Evolutionary conservation across 2,329 filamentous ascomycete genomes (phyloP).

Genomic region (Onygena corvina): DNA sequence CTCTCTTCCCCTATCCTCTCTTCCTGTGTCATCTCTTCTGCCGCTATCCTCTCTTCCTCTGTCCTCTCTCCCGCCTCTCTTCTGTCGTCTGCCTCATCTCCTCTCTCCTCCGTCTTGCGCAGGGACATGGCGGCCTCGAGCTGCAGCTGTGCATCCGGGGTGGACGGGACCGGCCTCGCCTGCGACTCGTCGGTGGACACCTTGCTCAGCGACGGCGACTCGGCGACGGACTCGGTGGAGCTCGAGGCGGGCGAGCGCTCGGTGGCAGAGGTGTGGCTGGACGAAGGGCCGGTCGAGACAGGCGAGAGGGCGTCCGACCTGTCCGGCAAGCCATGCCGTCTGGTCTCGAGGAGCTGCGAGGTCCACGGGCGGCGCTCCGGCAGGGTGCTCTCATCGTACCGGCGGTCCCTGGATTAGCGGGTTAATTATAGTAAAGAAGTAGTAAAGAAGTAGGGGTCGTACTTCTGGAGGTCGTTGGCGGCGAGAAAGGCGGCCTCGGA

Average conservation of each 20-base stretch:
- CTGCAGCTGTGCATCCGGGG: conserved; percentile 48
- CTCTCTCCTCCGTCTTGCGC: conserved; percentile 14
- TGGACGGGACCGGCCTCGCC: conserved; percentile 25
- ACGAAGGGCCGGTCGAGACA: conserved; percentile 12
- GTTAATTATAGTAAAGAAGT: conserved; percentile 10
- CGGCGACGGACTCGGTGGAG: conserved; percentile 12
- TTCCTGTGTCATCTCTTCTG: too few species aligned
- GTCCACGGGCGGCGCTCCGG: too few species aligned
- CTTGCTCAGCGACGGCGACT: not conserved
- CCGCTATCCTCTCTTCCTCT: too few species aligned
- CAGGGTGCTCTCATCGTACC: conserved; percentile 45
- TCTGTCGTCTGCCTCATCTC: not conserved
- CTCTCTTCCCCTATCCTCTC: too few species aligned
- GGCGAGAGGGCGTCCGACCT: conserved; percentile 11
- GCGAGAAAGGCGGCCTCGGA: conserved; percentile 45
- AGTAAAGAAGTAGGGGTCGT: conserved; percentile 29
- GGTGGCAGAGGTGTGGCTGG: conserved; percentile 14
- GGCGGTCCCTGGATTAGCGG: conserved; percentile 37
- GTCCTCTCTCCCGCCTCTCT: not conserved
- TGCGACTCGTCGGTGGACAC: not conserved
- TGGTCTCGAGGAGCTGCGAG: not conserved
- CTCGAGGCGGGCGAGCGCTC: conserved; percentile 13
- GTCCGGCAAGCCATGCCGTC: too few species aligned
- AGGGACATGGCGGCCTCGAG: conserved; percentile 43
- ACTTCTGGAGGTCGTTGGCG: conserved; percentile 47